Percentiles rank a stretch among this genome's conserved stretches.
phyloP scores from a whole-genome alignment of 2,329 filamentous ascomycete genomes.

The Lasiodiplodia citricola region DNA sequence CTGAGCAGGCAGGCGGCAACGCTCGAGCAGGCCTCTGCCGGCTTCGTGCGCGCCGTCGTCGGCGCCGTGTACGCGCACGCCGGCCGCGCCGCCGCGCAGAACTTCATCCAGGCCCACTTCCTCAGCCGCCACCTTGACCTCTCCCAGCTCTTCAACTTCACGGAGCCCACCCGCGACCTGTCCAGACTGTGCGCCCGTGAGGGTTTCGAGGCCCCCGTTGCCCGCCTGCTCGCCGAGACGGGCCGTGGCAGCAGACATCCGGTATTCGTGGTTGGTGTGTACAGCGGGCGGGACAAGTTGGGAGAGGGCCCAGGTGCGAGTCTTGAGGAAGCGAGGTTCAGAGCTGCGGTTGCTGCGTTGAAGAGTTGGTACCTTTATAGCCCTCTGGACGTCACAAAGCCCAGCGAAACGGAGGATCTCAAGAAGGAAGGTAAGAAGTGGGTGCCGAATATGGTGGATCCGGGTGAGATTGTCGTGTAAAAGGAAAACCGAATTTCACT shows the following conservation, averaged over 20 bases:
- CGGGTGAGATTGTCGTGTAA: conserved; percentile 60
- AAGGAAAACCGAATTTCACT: conserved; percentile 2
- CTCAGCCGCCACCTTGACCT: conserved; percentile 80
- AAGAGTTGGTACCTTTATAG: conserved; percentile 98
- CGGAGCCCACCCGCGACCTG: conserved; percentile 82
- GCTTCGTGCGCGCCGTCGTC: conserved; percentile 80
- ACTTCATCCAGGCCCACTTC: conserved; percentile 84
- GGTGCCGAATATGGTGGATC: conserved; percentile 62
- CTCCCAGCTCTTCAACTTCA: conserved; percentile 80
- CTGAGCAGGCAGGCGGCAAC: conserved; percentile 27
- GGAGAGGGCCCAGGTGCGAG: conserved; percentile 86
- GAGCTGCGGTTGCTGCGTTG: conserved; percentile 82
- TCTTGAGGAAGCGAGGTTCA: conserved; percentile 75
- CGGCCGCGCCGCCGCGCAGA: conserved; percentile 77
- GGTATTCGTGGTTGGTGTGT: conserved; percentile 93
- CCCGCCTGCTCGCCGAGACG: conserved; percentile 87
- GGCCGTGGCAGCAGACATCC: conserved; percentile 83
- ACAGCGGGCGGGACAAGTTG: conserved; percentile 86
- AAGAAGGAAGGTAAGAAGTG: conserved; percentile 49
- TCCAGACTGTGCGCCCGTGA: conserved; percentile 83
- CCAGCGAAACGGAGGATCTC: conserved; percentile 53
- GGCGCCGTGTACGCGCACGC: conserved; percentile 86
- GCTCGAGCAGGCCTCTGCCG: conserved; percentile 34
- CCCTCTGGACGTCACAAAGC: conserved; percentile 62
- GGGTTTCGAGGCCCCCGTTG: conserved; percentile 85